A percentile compares a stretch with the other conserved stretches of the same genome.
Evolutionary conservation across 2,329 filamentous ascomycete species (phyloP).

Genomic region (Cyphellophora attinorum): DNA sequence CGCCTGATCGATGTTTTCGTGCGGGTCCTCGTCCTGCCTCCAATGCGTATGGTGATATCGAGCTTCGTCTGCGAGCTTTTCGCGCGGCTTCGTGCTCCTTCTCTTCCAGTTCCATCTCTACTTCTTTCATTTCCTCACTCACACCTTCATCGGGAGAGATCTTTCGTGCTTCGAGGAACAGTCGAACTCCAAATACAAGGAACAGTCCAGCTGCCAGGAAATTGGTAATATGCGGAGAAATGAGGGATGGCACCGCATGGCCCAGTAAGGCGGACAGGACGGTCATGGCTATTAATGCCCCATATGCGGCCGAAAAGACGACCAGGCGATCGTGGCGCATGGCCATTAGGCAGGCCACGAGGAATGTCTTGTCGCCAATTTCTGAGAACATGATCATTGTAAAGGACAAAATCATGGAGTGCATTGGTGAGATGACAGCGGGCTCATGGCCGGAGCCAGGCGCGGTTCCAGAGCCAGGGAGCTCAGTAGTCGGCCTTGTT

Average conservation of each 20-base stretch:
- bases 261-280: conserved; percentile 85
- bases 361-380: conserved; percentile 96
- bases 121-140: conserved; percentile 94
- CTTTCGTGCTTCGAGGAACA: conserved; percentile 74
- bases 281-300: conserved; percentile 87
- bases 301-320: conserved; percentile 91
- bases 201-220: conserved; percentile 79
- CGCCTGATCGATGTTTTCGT: conserved; percentile 56
- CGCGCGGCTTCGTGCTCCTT: conserved; percentile 70
- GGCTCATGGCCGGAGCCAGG: conserved; percentile 20
- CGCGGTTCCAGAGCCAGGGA: conserved; percentile 25
- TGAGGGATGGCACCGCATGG: conserved; percentile 79
- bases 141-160: conserved; percentile 90
- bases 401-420: conserved; percentile 84
- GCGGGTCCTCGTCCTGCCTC: conserved; percentile 63
- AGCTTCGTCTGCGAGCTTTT: conserved; percentile 32
- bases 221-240: conserved; percentile 84
- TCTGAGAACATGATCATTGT: conserved; percentile 98
- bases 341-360: conserved; percentile 94
- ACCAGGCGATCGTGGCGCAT: conserved; percentile 94
- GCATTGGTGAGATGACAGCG: conserved; percentile 61
- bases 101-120: conserved; percentile 86
- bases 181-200: conserved; percentile 75
- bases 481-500: conserved; percentile 22
- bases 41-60: conserved; percentile 62